Evolutionary conservation across 306 rosid species (phyloP).

Genomic region (Adenanthera pavonina): DNA sequence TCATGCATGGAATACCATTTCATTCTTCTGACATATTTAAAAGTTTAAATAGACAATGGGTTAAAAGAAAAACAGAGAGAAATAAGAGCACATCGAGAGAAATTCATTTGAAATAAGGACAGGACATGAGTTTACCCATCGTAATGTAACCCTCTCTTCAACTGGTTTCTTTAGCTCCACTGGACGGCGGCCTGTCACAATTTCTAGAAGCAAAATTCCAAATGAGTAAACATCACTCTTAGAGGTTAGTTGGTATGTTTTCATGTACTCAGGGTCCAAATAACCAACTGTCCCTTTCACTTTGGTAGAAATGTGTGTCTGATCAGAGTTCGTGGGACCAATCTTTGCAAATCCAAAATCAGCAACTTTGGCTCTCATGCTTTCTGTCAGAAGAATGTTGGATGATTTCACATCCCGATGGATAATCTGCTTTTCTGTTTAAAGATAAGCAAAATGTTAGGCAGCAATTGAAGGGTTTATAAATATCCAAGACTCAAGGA

Average conservation of each 20-base stretch:
- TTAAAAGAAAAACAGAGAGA: neutral
- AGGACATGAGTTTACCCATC: slow-evolving; percentile 78
- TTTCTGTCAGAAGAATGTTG: slow-evolving; percentile 96
- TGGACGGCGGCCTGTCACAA: slow-evolving; percentile 88
- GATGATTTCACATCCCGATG: slow-evolving; percentile 97
- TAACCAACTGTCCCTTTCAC: slow-evolving; percentile 99
- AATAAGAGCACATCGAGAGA: neutral
- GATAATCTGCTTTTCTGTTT: slow-evolving; percentile 88
- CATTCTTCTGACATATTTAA: slow-evolving; percentile 21
- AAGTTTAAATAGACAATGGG: slow-evolving; percentile 10
- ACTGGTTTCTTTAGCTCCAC: slow-evolving; percentile 73
- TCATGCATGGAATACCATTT: neutral
- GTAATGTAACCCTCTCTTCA: slow-evolving; percentile 84
- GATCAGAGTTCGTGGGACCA: slow-evolving; percentile 74
- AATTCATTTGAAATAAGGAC: slow-evolving; percentile 16
- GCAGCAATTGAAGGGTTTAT: slow-evolving; percentile 26
- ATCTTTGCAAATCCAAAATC: slow-evolving; percentile 98
- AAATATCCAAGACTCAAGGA: slow-evolving; percentile 18
- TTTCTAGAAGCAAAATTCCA: slow-evolving; percentile 88
- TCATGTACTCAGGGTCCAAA: slow-evolving; percentile 98
- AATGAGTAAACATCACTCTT: slow-evolving; percentile 98
- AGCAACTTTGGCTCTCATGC: slow-evolving; percentile 96
- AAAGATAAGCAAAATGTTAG: slow-evolving; percentile 43
- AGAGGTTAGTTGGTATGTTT: slow-evolving; percentile 88
- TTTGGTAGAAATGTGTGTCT: slow-evolving; percentile 93